Evolutionary conservation across 169 alveolate species (phyloP).

Genomic region (Plasmodium falciparum): DNA sequence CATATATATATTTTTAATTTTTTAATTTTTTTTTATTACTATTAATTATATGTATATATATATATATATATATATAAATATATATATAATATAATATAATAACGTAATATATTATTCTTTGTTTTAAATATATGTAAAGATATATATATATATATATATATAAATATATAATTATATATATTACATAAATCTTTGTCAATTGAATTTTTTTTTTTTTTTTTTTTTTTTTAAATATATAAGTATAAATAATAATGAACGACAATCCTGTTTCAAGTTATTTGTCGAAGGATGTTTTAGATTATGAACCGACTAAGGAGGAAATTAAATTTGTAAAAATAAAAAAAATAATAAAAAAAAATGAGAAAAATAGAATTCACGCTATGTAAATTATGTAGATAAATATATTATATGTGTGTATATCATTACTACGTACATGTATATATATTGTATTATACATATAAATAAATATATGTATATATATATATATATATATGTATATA

Average conservation of each 20-base stretch:
- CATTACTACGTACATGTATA: not conserved
- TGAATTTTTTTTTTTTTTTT: not conserved
- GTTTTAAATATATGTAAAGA: not conserved
- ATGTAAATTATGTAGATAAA: not conserved
- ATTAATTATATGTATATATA: not conserved
- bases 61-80: too few relatives aligned
- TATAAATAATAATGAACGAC: conserved; percentile 5
- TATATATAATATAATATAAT: too few relatives aligned
- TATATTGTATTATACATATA: not conserved
- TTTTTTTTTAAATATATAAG: not conserved
- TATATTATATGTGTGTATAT: not conserved
- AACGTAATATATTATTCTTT: not conserved
- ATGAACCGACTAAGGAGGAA: conserved; percentile 52
- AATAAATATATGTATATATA: not conserved
- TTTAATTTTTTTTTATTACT: not conserved
- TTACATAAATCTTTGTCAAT: too few relatives aligned
- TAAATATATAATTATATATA: too few relatives aligned
- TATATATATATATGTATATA: conserved; percentile 1
- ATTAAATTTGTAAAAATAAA: conserved; percentile 45
- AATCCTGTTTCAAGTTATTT: not conserved
- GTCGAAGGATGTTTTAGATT: conserved; percentile 17
- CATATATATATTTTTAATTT: not conserved
- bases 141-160: too few relatives aligned
- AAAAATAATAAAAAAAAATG: not conserved
- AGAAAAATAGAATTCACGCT: not conserved